Conservation (phyloP, 2,329 filamentous ascomycete species). For the Cladophialophora carrionii region DNA sequence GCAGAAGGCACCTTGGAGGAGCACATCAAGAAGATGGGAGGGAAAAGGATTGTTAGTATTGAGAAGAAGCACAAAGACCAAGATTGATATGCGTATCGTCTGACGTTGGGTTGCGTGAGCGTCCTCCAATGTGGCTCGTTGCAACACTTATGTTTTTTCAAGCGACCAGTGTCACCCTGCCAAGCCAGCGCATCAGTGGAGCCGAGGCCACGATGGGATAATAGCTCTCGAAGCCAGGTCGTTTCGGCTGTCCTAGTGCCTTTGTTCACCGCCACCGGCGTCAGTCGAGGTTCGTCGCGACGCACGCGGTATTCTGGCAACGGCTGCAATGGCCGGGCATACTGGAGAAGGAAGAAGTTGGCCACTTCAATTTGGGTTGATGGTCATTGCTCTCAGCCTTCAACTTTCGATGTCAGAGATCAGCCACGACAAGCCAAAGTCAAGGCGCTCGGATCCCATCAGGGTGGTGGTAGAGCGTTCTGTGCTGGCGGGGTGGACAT, state of each 20-base stretch:
- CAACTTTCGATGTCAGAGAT: background rate
- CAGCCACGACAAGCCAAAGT: background rate
- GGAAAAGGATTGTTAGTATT: slow-evolving; percentile 60
- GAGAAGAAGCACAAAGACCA: slow-evolving; percentile 22
- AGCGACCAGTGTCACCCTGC: background rate
- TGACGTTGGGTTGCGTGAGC: background rate
- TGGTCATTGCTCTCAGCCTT: background rate
- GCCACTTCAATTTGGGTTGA: background rate
- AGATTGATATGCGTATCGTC: background rate
- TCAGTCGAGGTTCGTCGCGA: background rate
- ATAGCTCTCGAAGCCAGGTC: background rate
- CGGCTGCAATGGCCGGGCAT: background rate
- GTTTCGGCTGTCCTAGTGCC: background rate
- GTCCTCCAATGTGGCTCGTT: background rate
- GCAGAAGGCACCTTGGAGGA: slow-evolving; percentile 66
- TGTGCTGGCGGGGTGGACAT: background rate
- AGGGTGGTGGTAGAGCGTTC: background rate
- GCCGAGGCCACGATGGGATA: background rate
- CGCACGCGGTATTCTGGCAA: background rate
- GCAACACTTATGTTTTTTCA: background rate
- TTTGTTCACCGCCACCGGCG: background rate
- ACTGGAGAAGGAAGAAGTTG: background rate
- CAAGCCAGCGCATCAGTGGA: background rate
- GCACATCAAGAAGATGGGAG: slow-evolving; percentile 74
- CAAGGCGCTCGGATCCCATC: background rate